Evolutionary conservation across 345 rosid species (phyloP).

Genomic region (rapeseed (Brassica napus)): Da-Ae NC_063442.1:32901001-32901500

Average conservation of each 20-base stretch:
- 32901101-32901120: slow-evolving; percentile 67
- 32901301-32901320: not conserved
- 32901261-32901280: slow-evolving; percentile 4
- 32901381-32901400: not conserved
- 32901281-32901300: not conserved
- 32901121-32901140: slow-evolving; percentile 95
- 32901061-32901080: slow-evolving; percentile 77
- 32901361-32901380: not conserved
- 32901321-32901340: not conserved
- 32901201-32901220: slow-evolving; percentile 83
- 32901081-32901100: slow-evolving; percentile 90
- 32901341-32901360: not conserved
- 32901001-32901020: not conserved
- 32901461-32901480: too few relatives aligned
- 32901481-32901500: too few relatives aligned
- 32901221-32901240: slow-evolving; percentile 74
- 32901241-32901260: slow-evolving; percentile 70
- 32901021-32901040: slow-evolving; percentile 47
- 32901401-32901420: not conserved
- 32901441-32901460: not conserved
- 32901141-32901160: slow-evolving; percentile 56
- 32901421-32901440: too few relatives aligned
- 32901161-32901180: slow-evolving; percentile 83
- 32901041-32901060: slow-evolving; percentile 69
- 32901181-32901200: slow-evolving; percentile 77